Conservation (phyloP, 495 filamentous ascomycete species). For the Chaetomidium leptoderma region DNA sequence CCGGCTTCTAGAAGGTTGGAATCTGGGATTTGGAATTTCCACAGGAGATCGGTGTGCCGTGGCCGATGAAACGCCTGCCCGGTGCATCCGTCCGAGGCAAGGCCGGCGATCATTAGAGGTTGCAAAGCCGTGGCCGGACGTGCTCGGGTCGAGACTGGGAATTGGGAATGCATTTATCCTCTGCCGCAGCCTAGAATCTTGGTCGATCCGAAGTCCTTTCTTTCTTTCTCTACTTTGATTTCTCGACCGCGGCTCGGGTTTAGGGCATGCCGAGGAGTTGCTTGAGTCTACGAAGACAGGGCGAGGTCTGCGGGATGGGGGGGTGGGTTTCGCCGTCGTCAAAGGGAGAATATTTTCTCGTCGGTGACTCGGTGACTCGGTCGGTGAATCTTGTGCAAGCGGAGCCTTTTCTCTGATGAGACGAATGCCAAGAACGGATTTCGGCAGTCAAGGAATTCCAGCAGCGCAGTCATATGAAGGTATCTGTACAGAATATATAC, state of each 20-base stretch:
- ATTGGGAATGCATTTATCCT: conserved; percentile 2
- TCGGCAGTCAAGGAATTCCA: too few species aligned
- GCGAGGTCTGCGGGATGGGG: neutral
- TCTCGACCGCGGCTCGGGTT: neutral
- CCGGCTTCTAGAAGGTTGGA: conserved; percentile 2
- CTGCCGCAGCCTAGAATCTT: neutral
- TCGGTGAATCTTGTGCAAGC: too few species aligned
- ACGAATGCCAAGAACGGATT: neutral
- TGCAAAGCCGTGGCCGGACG: neutral
- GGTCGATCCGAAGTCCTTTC: neutral
- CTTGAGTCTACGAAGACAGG: neutral
- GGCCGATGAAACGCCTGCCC: conserved; percentile 9
- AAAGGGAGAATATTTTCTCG: conserved; percentile 1
- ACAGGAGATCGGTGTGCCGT: neutral
- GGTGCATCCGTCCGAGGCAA: neutral
- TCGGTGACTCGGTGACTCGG: too few species aligned
- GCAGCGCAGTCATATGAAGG: too few species aligned
- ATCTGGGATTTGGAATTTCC: neutral
- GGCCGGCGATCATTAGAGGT: neutral
- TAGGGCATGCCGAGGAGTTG: neutral
- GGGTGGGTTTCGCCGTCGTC: too few species aligned
- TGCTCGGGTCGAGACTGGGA: too few species aligned
- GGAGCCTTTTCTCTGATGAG: neutral
- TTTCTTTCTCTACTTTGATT: neutral
- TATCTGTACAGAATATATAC: too few species aligned